These are phyloP conservation scores for Cryphonectria naterciae DNA, from an alignment of 2,329 filamentous ascomycete genomes.

Conservation along the genomic window DNA sequence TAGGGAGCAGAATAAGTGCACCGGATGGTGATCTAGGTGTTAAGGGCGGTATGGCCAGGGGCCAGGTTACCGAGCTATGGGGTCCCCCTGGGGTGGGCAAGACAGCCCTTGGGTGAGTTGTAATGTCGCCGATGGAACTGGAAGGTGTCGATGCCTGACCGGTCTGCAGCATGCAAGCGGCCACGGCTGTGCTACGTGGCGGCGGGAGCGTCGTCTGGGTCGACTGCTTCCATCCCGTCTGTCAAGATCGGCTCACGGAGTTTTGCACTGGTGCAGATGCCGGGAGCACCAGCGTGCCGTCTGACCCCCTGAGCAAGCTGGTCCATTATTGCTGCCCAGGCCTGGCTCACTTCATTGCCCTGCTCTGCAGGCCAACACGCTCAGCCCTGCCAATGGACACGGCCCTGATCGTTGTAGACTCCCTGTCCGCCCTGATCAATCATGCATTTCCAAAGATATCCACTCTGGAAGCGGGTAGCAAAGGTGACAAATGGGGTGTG, in stretches of 20 bases:
- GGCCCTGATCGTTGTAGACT: slow-evolving; percentile 76
- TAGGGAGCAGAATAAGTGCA: slow-evolving; percentile 34
- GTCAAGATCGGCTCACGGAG: slow-evolving; percentile 42
- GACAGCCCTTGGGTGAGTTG: slow-evolving; percentile 75
- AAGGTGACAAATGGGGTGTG: slow-evolving; percentile 47
- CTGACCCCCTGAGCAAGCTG: slow-evolving; percentile 42
- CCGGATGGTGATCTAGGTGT: slow-evolving; percentile 19
- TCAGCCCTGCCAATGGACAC: slow-evolving; percentile 66
- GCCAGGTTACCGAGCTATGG: slow-evolving; percentile 85
- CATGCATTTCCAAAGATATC: slow-evolving; percentile 71
- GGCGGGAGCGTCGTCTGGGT: slow-evolving; percentile 77
- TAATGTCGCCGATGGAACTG: slow-evolving; percentile 29
- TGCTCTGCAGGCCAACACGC: slow-evolving; percentile 70
- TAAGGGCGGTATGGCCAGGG: slow-evolving; percentile 67
- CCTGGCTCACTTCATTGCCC: slow-evolving; percentile 74
- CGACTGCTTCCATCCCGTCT: slow-evolving; percentile 55
- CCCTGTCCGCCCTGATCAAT: slow-evolving; percentile 75
- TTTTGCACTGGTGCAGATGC: slow-evolving; percentile 31
- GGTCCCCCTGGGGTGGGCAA: slow-evolving; percentile 87
- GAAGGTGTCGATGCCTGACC: background rate
- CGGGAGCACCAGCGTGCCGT: slow-evolving; percentile 18
- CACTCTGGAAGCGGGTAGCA: slow-evolving; percentile 42
- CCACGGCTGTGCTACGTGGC: slow-evolving; percentile 63
- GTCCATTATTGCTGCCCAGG: slow-evolving; percentile 58
- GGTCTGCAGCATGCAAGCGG: slow-evolving; percentile 68